Conservation (phyloP, 1,284 basidiomycete species). For the Tilletia horrida region DNA sequence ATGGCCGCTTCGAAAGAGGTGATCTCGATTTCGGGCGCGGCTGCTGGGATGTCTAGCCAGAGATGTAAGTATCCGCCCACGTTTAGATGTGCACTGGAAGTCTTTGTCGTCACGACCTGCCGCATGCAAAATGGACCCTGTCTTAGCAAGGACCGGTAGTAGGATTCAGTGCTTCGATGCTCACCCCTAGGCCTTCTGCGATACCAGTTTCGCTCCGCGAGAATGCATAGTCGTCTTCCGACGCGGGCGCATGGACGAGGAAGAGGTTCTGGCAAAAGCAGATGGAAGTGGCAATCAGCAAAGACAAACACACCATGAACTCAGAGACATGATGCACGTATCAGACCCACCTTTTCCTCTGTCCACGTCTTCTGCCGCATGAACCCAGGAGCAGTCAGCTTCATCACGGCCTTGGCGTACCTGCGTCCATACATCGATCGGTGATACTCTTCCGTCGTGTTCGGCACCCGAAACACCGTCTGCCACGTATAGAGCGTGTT, state of each 20-base stretch:
- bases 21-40: conserved; percentile 25
- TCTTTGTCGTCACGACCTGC: neutral
- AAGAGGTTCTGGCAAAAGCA: conserved; percentile 11
- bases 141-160: neutral
- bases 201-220: conserved; percentile 2
- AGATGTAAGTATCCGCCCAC: conserved; percentile 37
- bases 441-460: conserved; percentile 10
- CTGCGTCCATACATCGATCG: conserved; percentile 9
- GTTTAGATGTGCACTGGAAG: conserved; percentile 26
- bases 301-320: too few relatives aligned
- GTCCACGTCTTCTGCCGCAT: neutral
- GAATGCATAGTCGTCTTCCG: neutral
- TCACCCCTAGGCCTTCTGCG: conserved; percentile 16
- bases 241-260: neutral
- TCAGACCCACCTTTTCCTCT: neutral
- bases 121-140: neutral
- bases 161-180: neutral
- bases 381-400: conserved; percentile 4
- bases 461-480: neutral
- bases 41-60: conserved; percentile 30
- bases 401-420: neutral
- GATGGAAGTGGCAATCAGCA: neutral
- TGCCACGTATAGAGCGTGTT: conserved; percentile 7
- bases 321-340: too few relatives aligned
- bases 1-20: conserved; percentile 31